These are phyloP conservation scores for Magnaporthiopsis incrustans DNA, from an alignment of 2,329 filamentous ascomycete genomes.

Conservation along the genomic window DNA sequence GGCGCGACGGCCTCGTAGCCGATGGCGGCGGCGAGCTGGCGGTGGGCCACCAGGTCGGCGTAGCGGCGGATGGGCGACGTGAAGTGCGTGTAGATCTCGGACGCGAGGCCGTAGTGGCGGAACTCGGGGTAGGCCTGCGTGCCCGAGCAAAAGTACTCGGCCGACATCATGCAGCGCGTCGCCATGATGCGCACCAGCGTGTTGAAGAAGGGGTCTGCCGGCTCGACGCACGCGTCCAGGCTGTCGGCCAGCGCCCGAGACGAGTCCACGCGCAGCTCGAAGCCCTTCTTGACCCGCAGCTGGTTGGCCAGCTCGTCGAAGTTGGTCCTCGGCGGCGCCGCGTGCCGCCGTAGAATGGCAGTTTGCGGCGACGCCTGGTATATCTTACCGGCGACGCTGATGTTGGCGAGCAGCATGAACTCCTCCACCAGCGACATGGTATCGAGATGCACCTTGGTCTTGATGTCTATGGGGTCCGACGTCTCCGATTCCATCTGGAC, in stretches of 20 bases:
- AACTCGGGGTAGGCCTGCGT: conserved; percentile 91
- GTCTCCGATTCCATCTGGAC: conserved; percentile 94
- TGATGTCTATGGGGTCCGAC: conserved; percentile 90
- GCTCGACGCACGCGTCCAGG: conserved; percentile 75
- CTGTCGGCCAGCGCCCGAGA: conserved; percentile 92
- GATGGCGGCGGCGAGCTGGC: conserved; percentile 91
- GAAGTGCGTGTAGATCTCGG: conserved; percentile 97
- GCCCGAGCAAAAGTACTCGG: conserved; percentile 95
- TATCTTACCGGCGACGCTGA: conserved; percentile 83
- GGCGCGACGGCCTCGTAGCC: conserved; percentile 83
- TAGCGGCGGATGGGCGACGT: conserved; percentile 96
- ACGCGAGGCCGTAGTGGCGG: conserved; percentile 92
- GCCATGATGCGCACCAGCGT: conserved; percentile 95
- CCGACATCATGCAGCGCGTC: conserved; percentile 97
- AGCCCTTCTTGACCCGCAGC: conserved; percentile 74
- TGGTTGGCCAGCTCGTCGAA: conserved; percentile 92
- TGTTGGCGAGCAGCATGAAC: conserved; percentile 98
- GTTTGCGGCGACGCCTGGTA: conserved; percentile 92
- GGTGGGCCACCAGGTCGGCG: conserved; percentile 80
- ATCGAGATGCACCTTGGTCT: conserved; percentile 88
- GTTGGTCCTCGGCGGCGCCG: conserved; percentile 85
- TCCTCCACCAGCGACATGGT: conserved; percentile 98
- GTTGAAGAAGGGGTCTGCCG: conserved; percentile 90
- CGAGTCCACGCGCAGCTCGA: conserved; percentile 75
- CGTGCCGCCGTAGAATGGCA: conserved; percentile 86